Base-by-base conservation (phyloP, 2,329 filamentous ascomycete species). In the Aureobasidium leucospermi region DNA sequence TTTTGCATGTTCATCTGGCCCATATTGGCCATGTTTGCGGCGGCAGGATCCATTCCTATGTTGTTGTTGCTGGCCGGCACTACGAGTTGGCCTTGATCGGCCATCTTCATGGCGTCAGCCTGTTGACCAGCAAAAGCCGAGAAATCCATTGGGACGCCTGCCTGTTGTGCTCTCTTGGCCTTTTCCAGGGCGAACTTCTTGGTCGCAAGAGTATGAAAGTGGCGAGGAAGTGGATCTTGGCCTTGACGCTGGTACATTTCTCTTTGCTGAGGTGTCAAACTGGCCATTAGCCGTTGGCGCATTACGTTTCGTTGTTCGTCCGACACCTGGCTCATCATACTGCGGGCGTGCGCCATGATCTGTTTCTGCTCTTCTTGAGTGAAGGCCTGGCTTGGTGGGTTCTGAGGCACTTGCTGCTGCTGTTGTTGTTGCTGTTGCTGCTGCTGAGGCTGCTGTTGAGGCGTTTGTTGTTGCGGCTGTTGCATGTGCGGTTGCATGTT, bases 81-180 rank as follows among this genome's bases (percentile, higher is more conserved):
- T n/a, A 85, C 83, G 43, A 81, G 73, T 63, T 84, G 81, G 8
- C 84, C 84, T 51, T 80, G 80, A 69, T 85, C 81, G 65, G 84
- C 81, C 15, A 79, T 79, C 56, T 82, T 81, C 64, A 85, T 70
- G n/a, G 81, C 83, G 63, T 84, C 83, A 42, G 79, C 79, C 70
- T 86, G 84, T 65, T 85, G 83, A 31, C 79, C 80, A 60, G 83
- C 76, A 41, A 85, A 78, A 45, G 82, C 80, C 59, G 81, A 79
- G 63, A 85, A 77, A 63, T 79, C 75, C 58, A 78, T 71, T 0
- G 70, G 63, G 63, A 68, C 23, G 70, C 67, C 74, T 71, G 59
- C 70, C 71, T 57, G 60, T 53, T 62, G 61, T 60, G 76, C 76
- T 38, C 63, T 34, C 48, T 58, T 62, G 6, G 29, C 31, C 31